Conservation (phyloP, 1,139 yeast genomes). For the Debaryomyces nepalensis region DNA sequence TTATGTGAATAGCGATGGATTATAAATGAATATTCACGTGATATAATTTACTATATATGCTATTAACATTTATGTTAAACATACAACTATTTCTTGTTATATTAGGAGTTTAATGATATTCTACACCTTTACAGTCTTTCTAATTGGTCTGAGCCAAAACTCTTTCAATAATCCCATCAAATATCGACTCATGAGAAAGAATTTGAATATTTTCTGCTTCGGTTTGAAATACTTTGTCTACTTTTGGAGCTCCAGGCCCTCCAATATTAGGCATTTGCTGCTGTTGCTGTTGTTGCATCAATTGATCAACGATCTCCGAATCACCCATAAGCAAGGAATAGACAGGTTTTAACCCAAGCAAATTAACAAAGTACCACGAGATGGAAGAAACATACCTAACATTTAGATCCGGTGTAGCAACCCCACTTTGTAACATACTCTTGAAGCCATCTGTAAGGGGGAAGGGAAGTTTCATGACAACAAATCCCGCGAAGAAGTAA, state of each 20-base stretch:
- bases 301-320: constrained; percentile 49
- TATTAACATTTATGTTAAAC: constrained; percentile 1
- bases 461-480: constrained; percentile 61
- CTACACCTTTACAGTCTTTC: no score
- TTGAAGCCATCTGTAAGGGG: constrained; percentile 90
- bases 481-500: constrained; percentile 90
- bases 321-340: constrained; percentile 73
- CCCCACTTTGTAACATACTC: constrained; percentile 88
- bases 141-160: constrained; percentile 28
- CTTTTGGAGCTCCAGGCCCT: constrained; percentile 63
- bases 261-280: constrained; percentile 47
- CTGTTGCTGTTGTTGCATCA: constrained; percentile 54
- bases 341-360: constrained; percentile 83
- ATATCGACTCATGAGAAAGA: constrained; percentile 54
- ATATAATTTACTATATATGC: background rate
- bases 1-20: constrained; percentile 13
- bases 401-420: constrained; percentile 81
- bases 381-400: constrained; percentile 94
- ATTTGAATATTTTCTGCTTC: constrained; percentile 83
- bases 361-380: constrained; percentile 95
- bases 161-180: constrained; percentile 69
- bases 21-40: constrained; percentile 11
- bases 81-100: no score
- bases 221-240: constrained; percentile 62
- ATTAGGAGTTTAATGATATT: no score